phyloP scores from a whole-genome alignment of 2,329 filamentous ascomycete species.

The Fusarium graminum region DNA sequence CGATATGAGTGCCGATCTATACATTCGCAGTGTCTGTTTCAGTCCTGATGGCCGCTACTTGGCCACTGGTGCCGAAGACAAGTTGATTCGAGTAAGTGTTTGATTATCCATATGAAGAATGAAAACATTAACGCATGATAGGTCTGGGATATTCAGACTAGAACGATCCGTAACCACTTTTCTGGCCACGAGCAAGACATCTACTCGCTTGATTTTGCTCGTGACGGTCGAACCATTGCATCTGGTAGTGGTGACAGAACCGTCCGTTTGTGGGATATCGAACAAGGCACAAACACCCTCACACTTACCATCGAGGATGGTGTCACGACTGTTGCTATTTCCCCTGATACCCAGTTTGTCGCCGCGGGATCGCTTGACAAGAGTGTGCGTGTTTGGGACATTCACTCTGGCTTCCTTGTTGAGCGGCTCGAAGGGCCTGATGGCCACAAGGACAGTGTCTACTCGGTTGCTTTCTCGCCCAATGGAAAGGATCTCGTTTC shows the following conservation, averaged over 20 bases:
- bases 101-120: neutral
- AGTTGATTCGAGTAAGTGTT: slow-evolving; percentile 86
- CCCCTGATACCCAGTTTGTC: slow-evolving; percentile 92
- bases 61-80: slow-evolving; percentile 96
- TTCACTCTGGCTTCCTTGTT: slow-evolving; percentile 84
- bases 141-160: slow-evolving; percentile 93
- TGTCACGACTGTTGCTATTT: slow-evolving; percentile 97
- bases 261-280: slow-evolving; percentile 96
- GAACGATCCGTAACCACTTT: slow-evolving; percentile 92
- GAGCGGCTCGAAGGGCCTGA: slow-evolving; percentile 93
- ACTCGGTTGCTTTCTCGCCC: slow-evolving; percentile 95
- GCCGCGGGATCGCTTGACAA: slow-evolving; percentile 96
- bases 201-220: slow-evolving; percentile 94
- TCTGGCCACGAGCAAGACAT: slow-evolving; percentile 99
- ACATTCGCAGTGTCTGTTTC: slow-evolving; percentile 98
- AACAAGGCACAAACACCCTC: slow-evolving; percentile 83
- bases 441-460: slow-evolving; percentile 97
- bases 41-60: slow-evolving; percentile 95
- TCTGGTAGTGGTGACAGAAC: slow-evolving; percentile 96
- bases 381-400: slow-evolving; percentile 98
- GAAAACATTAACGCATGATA: slow-evolving; percentile 54
- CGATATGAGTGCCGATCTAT: slow-evolving; percentile 90
- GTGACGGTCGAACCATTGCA: slow-evolving; percentile 92
- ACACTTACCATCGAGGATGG: slow-evolving; percentile 95
- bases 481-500: slow-evolving; percentile 93